These are phyloP conservation scores for Nannochloris sp. DNA, from an alignment of 139 green algal species.

Conservation along the genomic window DNA sequence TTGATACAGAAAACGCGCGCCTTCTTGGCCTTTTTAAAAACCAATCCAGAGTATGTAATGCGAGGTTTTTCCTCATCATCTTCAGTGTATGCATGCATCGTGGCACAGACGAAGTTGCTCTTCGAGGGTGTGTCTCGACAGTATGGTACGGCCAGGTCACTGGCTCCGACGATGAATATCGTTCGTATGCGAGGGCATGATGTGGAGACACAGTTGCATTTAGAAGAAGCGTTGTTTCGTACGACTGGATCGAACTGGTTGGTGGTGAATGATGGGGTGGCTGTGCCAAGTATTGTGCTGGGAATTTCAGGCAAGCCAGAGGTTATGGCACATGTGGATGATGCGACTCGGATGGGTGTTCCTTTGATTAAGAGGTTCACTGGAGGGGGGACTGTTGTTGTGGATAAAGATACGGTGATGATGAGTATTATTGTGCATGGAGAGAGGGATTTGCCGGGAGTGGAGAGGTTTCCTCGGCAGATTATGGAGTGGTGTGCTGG, in stretches of 20 bases:
- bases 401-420: slow-evolving; percentile 75
- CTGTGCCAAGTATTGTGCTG: slow-evolving; percentile 65
- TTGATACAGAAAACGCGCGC: no score
- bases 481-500: slow-evolving; percentile 87
- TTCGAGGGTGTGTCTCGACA: no score
- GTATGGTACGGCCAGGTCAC: not conserved
- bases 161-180: slow-evolving; percentile 10
- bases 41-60: no score
- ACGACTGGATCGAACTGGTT: slow-evolving; percentile 65
- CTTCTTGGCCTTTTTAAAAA: no score
- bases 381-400: slow-evolving; percentile 92
- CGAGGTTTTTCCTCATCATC: no score
- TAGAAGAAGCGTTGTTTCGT: slow-evolving; percentile 82
- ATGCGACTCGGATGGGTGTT: slow-evolving; percentile 35
- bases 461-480: slow-evolving; percentile 67
- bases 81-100: no score
- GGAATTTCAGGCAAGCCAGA: slow-evolving; percentile 86
- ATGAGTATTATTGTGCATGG: slow-evolving; percentile 35
- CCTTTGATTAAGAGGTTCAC: slow-evolving; percentile 81
- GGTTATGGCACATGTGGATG: slow-evolving; percentile 56
- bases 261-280: slow-evolving; percentile 73
- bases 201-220: slow-evolving; percentile 61
- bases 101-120: no score
- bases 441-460: slow-evolving; percentile 23
- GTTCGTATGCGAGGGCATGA: slow-evolving; percentile 43